These are phyloP conservation scores for Quercus dentata DNA, from an alignment of 306 rosid species.

Conservation along the genomic window DNA sequence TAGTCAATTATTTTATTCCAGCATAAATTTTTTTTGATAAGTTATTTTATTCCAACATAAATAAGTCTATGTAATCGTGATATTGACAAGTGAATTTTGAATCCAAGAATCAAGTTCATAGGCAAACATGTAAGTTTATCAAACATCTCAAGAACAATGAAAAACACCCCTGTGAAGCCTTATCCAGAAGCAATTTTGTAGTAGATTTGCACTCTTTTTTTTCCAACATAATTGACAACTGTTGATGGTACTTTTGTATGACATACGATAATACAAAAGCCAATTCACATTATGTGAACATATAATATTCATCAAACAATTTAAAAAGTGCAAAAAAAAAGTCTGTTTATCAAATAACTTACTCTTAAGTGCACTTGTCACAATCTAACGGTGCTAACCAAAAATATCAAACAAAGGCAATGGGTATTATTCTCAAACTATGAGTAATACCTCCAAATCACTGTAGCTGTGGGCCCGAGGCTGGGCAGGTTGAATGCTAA, in stretches of 20 bases:
- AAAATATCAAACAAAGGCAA: not conserved
- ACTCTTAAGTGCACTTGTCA: not conserved
- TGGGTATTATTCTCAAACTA: not conserved
- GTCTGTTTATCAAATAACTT: not conserved
- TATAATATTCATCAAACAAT: not conserved
- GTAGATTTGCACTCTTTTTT: not conserved
- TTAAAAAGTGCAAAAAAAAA: not conserved
- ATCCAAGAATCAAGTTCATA: not conserved
- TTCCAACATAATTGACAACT: not conserved
- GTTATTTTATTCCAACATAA: not conserved
- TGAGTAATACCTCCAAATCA: not conserved
- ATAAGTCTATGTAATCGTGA: not conserved
- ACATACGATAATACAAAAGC: not conserved
- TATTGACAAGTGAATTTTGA: not conserved
- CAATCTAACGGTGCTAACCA: not conserved
- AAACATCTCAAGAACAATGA: not conserved
- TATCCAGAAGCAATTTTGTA: not conserved
- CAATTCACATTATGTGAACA: not conserved
- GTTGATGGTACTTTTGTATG: not conserved
- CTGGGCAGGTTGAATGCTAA: slow-evolving; percentile 1
- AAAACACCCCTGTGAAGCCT: not conserved
- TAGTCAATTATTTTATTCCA: not conserved
- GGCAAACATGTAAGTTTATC: not conserved
- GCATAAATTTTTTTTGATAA: too few species aligned
- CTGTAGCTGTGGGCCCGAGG: slow-evolving; percentile 9